A percentile compares a stretch with the other conserved stretches of the same genome.
These are phyloP conservation scores for Populus pruinosa DNA, from an alignment of 345 rosid genomes.

Conservation along the genomic window DNA sequence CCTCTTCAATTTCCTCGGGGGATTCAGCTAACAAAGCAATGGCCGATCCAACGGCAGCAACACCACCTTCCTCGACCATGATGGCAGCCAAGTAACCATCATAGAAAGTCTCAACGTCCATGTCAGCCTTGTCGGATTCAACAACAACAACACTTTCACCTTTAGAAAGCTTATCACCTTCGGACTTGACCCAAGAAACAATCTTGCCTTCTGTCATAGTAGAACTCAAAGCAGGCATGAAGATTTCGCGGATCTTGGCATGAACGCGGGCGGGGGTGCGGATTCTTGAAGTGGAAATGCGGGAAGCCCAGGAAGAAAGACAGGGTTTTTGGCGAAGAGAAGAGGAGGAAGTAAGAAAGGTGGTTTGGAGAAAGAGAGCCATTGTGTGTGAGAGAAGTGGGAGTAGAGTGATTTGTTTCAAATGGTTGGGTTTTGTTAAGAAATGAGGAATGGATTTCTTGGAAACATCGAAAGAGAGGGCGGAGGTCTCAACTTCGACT, in stretches of 20 bases:
- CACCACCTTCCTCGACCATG: conserved; percentile 92
- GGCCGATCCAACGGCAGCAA: conserved; percentile 90
- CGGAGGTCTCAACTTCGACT: conserved; percentile 45
- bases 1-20: conserved; percentile 67
- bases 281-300: conserved; percentile 8
- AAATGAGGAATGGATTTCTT: conserved; percentile 18
- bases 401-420: background rate
- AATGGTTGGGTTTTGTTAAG: background rate
- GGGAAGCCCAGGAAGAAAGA: conserved; percentile 21
- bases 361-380: background rate
- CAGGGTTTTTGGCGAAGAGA: background rate
- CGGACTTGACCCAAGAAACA: conserved; percentile 89
- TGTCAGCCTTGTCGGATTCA: conserved; percentile 95
- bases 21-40: conserved; percentile 86
- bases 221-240: conserved; percentile 99
- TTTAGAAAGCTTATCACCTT: conserved; percentile 81
- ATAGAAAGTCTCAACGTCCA: conserved; percentile 95
- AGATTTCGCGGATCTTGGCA: conserved; percentile 91
- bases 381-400: background rate
- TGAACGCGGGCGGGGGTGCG: conserved; percentile 21
- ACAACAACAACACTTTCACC: conserved; percentile 96
- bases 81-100: conserved; percentile 91
- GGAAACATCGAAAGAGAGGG: conserved; percentile 64
- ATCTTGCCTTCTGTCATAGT: conserved; percentile 96
- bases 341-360: background rate